Percentiles rank a stretch among this genome's conserved stretches.
These are phyloP conservation scores for Paracoccidioides brasiliensis DNA, from an alignment of 2,329 filamentous ascomycete species.

Conservation along the genomic window DNA sequence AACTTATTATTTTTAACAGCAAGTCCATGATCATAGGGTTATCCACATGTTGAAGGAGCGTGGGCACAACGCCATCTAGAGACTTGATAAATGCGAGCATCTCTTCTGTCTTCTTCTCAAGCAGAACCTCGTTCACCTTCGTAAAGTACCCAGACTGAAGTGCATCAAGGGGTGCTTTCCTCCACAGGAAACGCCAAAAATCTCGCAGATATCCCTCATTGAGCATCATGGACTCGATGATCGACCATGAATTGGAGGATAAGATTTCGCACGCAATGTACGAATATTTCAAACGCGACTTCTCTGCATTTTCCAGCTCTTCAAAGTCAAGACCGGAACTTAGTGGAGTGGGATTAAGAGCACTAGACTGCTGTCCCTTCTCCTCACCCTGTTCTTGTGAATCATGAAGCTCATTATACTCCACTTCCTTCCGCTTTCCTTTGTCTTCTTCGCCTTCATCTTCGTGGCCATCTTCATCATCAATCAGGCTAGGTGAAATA, in stretches of 20 bases:
- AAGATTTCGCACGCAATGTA: conserved; percentile 88
- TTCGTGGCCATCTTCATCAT: conserved; percentile 40
- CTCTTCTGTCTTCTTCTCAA: conserved; percentile 95
- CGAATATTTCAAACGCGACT: conserved; percentile 83
- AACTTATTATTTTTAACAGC: conserved; percentile 86
- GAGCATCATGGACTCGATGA: conserved; percentile 82
- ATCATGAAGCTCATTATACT: conserved; percentile 16
- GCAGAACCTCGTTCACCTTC: conserved; percentile 93
- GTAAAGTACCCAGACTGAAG: conserved; percentile 96
- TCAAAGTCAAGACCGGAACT: conserved; percentile 22
- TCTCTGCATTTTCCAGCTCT: conserved; percentile 63
- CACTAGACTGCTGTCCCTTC: conserved; percentile 25
- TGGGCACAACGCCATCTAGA: conserved; percentile 65
- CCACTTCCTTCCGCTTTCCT: conserved; percentile 16
- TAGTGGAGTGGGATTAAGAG: conserved; percentile 30
- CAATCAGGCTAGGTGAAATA: conserved; percentile 53
- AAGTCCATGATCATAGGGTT: conserved; percentile 98
- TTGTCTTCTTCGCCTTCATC: conserved; percentile 37
- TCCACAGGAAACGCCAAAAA: conserved; percentile 85
- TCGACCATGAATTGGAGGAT: conserved; percentile 93
- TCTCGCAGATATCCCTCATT: conserved; percentile 63
- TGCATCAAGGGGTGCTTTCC: conserved; percentile 74
- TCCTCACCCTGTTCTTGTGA: conserved; percentile 1
- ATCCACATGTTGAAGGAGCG: conserved; percentile 86
- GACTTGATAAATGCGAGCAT: conserved; percentile 87